Percentiles rank a stretch among this genome's conserved stretches.
phyloP scores from a whole-genome alignment of 768 basidiomycete genomes.

The Zangia roseola region DNA sequence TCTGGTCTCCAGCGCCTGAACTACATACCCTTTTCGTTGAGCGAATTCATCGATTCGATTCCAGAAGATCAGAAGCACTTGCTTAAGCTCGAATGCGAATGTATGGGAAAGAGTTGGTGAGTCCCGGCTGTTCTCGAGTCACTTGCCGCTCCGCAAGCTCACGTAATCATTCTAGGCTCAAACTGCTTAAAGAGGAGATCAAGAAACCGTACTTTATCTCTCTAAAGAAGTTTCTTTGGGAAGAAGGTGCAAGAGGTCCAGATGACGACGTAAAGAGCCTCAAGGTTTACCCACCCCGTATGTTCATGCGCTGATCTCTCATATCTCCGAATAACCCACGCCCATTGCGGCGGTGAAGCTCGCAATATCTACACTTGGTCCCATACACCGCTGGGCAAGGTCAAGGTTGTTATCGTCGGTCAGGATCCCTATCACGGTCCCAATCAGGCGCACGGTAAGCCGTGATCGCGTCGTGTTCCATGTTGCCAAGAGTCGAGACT shows the following conservation, averaged over 20 bases:
- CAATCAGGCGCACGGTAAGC: constrained; percentile 81
- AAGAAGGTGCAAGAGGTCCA: constrained; percentile 56
- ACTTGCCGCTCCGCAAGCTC: background rate
- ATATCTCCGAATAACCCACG: constrained; percentile 3
- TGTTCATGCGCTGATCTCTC: constrained; percentile 30
- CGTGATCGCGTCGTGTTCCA: constrained; percentile 1
- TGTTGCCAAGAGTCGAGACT: constrained; percentile 9
- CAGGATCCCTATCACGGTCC: constrained; percentile 86
- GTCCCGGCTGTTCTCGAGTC: background rate
- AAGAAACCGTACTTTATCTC: constrained; percentile 74
- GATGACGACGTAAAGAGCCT: constrained; percentile 44
- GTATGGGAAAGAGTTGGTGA: constrained; percentile 74
- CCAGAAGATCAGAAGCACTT: constrained; percentile 57
- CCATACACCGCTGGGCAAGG: constrained; percentile 77
- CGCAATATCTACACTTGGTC: constrained; percentile 91
- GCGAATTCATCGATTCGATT: constrained; percentile 50
- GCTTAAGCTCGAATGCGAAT: constrained; percentile 66
- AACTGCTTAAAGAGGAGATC: constrained; percentile 71
- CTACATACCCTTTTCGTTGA: constrained; percentile 66
- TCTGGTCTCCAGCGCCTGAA: constrained; percentile 43
- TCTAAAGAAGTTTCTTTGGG: constrained; percentile 68
- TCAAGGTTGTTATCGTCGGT: constrained; percentile 86
- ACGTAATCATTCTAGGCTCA: constrained; percentile 51
- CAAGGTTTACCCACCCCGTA: constrained; percentile 80
- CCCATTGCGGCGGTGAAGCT: constrained; percentile 43